Base-by-base conservation (phyloP, 1,284 basidiomycete genomes). In the Rhodotorula glutinis region DNA sequence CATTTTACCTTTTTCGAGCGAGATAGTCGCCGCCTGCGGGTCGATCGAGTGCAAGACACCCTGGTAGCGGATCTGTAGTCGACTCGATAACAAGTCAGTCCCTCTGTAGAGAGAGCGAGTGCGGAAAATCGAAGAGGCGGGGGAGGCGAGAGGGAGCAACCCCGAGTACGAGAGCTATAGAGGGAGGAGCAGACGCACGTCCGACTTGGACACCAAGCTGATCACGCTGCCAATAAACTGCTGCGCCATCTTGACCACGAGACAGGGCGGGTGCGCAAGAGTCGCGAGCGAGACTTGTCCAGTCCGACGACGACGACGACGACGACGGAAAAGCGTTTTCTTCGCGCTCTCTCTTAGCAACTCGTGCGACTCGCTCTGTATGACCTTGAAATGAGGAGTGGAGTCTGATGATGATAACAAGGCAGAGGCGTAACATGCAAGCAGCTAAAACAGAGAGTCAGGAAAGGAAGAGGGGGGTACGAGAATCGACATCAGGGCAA, bases 31-130 rank as follows among this genome's bases (percentile, higher is more conserved):
- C 16, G 72, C 75, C 23, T 65, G 70, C 16, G 75, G 74, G 60
- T 76, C 71, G 59, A 77, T 77, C 47, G 75, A 74, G 64, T 74
- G 71, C 16, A 75, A 55, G 41, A 74, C 70, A 17, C 74, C 74
- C 49, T 70, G 69, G 67, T 75, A 75, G 38, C 70, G 70, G 47
- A 72, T 72, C 70, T 72, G 67, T 9, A 19, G 9, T 49, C 8
- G 19, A 43, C 9, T 1, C n/a, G 46, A 14, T 17, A 33, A 19
- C 33, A 38, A 38, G 29, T 41, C 38, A 52, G 49, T 17, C n/a
- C 17, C 40, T 25, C 54, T 44, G 41, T 43, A 17, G n/a, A 38
- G 33, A 38, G 38, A 10, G 25, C 33, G 53, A 40, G 29, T 38
- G 11, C 5, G 10, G 52, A 30, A 38, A 17, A 13, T 49, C 14